Conservation (phyloP, 768 basidiomycete genomes). For the Boletus subparvulus region DNA sequence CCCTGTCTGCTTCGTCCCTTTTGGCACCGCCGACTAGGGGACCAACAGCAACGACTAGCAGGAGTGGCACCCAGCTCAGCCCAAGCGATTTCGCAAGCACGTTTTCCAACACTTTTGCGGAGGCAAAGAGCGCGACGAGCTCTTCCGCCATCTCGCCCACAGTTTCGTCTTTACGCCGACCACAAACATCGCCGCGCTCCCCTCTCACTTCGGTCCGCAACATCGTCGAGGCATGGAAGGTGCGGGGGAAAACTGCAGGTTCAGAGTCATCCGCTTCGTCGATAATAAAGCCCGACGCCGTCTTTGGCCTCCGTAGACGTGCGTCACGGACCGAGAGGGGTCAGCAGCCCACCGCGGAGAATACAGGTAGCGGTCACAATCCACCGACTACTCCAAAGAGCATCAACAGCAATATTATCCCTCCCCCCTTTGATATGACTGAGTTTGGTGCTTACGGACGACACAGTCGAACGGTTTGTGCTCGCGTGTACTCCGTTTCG, state of each 20-base stretch:
- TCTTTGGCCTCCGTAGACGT: slow-evolving; percentile 36
- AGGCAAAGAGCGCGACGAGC: slow-evolving; percentile 25
- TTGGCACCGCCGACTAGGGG: slow-evolving; percentile 49
- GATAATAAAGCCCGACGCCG: slow-evolving; percentile 27
- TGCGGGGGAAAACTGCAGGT: slow-evolving; percentile 42
- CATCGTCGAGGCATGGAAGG: slow-evolving; percentile 79
- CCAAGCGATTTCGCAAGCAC: slow-evolving; percentile 39
- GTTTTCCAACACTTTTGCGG: slow-evolving; percentile 42
- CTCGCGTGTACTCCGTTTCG: background rate
- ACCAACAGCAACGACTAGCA: slow-evolving; percentile 16
- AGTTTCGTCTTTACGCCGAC: slow-evolving; percentile 55
- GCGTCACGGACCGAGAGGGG: slow-evolving; percentile 25
- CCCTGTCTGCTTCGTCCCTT: slow-evolving; percentile 40
- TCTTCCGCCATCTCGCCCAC: slow-evolving; percentile 40
- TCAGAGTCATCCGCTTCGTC: slow-evolving; percentile 44
- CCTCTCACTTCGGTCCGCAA: slow-evolving; percentile 75
- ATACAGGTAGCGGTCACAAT: slow-evolving; percentile 5
- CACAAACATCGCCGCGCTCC: slow-evolving; percentile 65
- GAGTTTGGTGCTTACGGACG: slow-evolving; percentile 45
- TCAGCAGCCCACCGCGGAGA: slow-evolving; percentile 15
- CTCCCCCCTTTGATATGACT: slow-evolving; percentile 47
- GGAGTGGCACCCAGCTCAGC: slow-evolving; percentile 34
- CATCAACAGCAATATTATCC: slow-evolving; percentile 34
- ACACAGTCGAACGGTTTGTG: slow-evolving; percentile 44
- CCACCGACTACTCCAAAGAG: slow-evolving; percentile 30